Evolutionary conservation across 495 filamentous ascomycete genomes (phyloP), one percentile per base, ranked within the genome.

Genomic region (Aspergillus nanangensis): DNA sequence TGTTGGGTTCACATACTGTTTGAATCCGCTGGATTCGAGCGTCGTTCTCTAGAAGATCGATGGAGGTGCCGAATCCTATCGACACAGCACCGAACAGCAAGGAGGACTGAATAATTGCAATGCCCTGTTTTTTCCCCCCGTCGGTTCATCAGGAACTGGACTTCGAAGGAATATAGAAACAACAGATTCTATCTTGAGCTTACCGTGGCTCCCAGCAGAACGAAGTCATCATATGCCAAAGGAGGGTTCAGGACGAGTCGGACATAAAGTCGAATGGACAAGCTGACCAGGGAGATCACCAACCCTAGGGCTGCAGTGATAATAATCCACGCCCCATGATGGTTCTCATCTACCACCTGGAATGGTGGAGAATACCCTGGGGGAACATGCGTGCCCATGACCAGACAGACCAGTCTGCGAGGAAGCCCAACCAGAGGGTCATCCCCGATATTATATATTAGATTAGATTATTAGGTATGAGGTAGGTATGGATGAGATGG

Each of bases 271-370:
- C 74, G 65, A 27, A 77, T 74, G 14, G 68, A 39, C 27, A 72
- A 61, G 44, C 63, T 66, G 5, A 65, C 63, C 4, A 78, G 33
- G 10, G 72, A 60, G n/a, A 78, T 62, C 20, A 74, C 69, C 18
- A 80, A 61, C 3, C 71, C 63, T 2, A 78, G 51, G 1, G 74
- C 71, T 5, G 66, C 66, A 1, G 61, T 63, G 35, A 80, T 79
- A 23, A 78, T 70, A 1, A 76, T 47, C 56, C 65, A 65, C 11
- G 65, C 72, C 17, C 62, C 59, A 52, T 73, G 70, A 47, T 76
- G 66, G 18, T 49, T 42, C 14, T 66, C 62, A 37, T 70, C 66
- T 10, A 70, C 57, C 18, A 67, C 64, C 53, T 67, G 59, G 33
- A 70, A 70, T 24, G 66, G 66, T 32, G 66, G 60, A 40, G 66